phyloP scores from a whole-genome alignment of 495 filamentous ascomycete genomes.

The Astrothelium macrocarpum region DNA sequence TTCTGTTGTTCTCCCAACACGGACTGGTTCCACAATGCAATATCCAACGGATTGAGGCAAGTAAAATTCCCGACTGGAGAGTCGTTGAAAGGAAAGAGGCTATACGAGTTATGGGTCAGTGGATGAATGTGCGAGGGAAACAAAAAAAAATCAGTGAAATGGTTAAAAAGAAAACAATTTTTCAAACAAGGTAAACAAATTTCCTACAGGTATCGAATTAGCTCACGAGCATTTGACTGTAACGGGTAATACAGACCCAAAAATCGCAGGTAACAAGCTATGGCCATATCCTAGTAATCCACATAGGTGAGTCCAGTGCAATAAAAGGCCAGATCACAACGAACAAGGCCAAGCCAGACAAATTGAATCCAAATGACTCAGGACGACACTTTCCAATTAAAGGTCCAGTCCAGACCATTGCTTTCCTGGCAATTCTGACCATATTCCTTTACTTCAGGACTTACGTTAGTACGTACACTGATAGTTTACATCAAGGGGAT shows the following conservation, averaged over 20 bases:
- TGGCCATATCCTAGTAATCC: background rate
- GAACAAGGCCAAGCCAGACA: background rate
- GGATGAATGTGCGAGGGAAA: background rate
- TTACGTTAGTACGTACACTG: background rate
- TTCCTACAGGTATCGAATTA: background rate
- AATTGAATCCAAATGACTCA: background rate
- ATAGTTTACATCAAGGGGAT: background rate
- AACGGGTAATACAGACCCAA: background rate
- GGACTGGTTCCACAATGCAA: slow-evolving; percentile 6
- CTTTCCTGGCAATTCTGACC: background rate
- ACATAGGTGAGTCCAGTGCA: background rate
- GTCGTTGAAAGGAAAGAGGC: slow-evolving; percentile 4
- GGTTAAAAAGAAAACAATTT: background rate
- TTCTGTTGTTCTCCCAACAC: slow-evolving; percentile 3
- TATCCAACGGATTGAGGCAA: slow-evolving; percentile 2
- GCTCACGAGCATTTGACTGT: background rate
- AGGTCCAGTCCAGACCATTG: background rate
- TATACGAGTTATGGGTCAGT: background rate
- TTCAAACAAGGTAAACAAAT: background rate
- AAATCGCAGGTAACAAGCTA: background rate
- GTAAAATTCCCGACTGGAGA: background rate
- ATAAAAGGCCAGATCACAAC: background rate
- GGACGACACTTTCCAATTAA: background rate
- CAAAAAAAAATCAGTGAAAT: background rate
- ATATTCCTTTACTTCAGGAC: background rate